These are phyloP conservation scores for Xerophyta viscosa DNA, from an alignment of 106 monocot species.

Conservation along the genomic window DNA sequence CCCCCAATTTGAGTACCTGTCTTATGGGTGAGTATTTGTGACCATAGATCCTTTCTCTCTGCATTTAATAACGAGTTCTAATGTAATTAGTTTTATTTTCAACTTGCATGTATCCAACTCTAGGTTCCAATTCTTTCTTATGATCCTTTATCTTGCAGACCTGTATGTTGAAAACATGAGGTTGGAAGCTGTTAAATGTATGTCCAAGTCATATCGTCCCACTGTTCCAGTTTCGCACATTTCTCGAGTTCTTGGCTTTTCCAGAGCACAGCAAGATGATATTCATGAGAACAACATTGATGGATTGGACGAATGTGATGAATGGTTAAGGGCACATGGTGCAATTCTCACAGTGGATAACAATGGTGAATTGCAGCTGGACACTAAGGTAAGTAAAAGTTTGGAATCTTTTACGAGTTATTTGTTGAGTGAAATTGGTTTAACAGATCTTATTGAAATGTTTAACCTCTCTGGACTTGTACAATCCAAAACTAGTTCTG, in stretches of 20 bases:
- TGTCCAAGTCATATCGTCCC: slow-evolving; percentile 86
- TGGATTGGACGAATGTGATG: slow-evolving; percentile 69
- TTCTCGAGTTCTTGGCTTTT: slow-evolving; percentile 64
- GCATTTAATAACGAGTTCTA: too few species aligned
- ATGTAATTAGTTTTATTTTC: not conserved
- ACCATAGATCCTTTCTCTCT: not conserved
- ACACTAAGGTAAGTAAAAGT: slow-evolving; percentile 51
- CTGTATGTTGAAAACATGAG: slow-evolving; percentile 84
- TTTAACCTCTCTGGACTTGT: too few species aligned
- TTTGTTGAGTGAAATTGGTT: not conserved
- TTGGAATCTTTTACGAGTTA: not conserved
- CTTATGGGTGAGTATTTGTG: slow-evolving; percentile 64
- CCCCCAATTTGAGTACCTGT: slow-evolving; percentile 77
- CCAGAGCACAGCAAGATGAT: slow-evolving; percentile 13
- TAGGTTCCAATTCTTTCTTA: not conserved
- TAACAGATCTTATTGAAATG: not conserved
- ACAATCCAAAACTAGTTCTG: too few species aligned
- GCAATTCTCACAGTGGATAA: slow-evolving; percentile 44
- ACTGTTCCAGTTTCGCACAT: slow-evolving; percentile 59
- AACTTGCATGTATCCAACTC: not conserved
- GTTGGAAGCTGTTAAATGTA: slow-evolving; percentile 83
- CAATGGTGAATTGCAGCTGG: slow-evolving; percentile 58
- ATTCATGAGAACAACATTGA: slow-evolving; percentile 15
- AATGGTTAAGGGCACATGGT: slow-evolving; percentile 90
- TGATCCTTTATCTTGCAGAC: slow-evolving; percentile 32